Conservation (phyloP, 2,329 filamentous ascomycete species). For the Phaeosphaeria sp. region DNA sequence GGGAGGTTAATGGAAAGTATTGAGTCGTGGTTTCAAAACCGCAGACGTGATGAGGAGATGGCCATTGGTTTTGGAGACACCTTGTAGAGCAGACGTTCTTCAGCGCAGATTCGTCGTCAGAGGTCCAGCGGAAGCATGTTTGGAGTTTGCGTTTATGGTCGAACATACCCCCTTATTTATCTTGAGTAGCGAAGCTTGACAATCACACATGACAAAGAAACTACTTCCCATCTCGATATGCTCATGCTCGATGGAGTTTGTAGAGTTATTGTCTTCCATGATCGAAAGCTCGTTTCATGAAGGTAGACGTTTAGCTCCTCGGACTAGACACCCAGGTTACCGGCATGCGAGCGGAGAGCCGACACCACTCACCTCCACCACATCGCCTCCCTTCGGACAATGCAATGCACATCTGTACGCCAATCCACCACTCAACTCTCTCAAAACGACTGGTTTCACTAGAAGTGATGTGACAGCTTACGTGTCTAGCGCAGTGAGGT, state of each 20-base stretch:
- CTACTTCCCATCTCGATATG: background rate
- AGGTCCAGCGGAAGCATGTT: background rate
- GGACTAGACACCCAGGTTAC: background rate
- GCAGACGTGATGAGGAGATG: background rate
- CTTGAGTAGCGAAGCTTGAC: background rate
- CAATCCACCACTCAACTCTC: background rate
- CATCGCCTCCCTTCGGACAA: background rate
- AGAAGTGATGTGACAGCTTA: background rate
- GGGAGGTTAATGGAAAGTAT: conserved; percentile 31
- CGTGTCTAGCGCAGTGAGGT: background rate
- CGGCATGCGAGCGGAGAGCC: background rate
- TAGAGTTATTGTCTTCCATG: too few species aligned
- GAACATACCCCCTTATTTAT: conserved; percentile 1
- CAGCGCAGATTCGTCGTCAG: conserved; percentile 5
- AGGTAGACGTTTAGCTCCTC: too few species aligned
- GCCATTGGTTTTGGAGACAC: too few species aligned
- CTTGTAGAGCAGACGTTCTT: background rate
- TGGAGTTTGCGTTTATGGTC: background rate
- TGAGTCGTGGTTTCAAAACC: background rate
- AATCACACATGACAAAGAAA: background rate
- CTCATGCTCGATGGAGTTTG: too few species aligned
- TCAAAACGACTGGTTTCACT: background rate
- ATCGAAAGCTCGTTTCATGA: too few species aligned
- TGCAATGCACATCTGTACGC: background rate
- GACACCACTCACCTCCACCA: background rate